Evolutionary conservation across 2,329 filamentous ascomycete species (phyloP).

Genomic region (Bipolaris zeicola): DNA sequence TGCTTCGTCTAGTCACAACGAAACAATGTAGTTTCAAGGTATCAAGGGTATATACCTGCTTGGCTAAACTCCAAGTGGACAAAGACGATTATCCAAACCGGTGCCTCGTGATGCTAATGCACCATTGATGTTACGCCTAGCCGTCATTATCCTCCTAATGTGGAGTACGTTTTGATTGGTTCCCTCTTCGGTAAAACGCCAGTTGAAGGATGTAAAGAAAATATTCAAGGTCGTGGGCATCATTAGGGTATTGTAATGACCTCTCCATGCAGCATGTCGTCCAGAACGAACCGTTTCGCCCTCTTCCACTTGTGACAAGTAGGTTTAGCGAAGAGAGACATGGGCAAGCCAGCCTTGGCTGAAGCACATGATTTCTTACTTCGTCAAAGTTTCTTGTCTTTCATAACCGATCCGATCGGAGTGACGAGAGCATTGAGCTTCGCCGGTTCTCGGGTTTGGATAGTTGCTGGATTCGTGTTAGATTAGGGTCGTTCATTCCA

Average conservation of each 20-base stretch:
- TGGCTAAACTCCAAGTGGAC: neutral
- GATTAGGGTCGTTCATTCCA: neutral
- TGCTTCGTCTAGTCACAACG: too few species aligned
- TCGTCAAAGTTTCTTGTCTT: neutral
- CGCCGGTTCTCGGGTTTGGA: neutral
- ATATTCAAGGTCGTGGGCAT: neutral
- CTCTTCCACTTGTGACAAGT: neutral
- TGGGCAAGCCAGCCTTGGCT: neutral
- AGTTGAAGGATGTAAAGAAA: neutral
- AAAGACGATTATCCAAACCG: neutral
- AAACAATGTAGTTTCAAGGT: too few species aligned
- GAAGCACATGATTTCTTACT: neutral
- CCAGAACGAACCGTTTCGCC: neutral
- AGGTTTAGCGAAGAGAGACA: neutral
- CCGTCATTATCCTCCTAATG: neutral
- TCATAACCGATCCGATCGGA: neutral
- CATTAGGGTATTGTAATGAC: neutral
- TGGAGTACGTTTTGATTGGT: neutral
- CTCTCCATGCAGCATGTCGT: neutral
- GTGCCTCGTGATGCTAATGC: neutral
- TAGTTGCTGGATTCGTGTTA: neutral
- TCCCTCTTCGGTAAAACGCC: neutral
- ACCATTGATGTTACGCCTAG: neutral
- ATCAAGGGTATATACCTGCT: too few species aligned
- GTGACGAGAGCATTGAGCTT: constrained; percentile 3